phyloP scores from a whole-genome alignment of 139 green algal genomes.

The Prasinococcaceae sp. region DNA sequence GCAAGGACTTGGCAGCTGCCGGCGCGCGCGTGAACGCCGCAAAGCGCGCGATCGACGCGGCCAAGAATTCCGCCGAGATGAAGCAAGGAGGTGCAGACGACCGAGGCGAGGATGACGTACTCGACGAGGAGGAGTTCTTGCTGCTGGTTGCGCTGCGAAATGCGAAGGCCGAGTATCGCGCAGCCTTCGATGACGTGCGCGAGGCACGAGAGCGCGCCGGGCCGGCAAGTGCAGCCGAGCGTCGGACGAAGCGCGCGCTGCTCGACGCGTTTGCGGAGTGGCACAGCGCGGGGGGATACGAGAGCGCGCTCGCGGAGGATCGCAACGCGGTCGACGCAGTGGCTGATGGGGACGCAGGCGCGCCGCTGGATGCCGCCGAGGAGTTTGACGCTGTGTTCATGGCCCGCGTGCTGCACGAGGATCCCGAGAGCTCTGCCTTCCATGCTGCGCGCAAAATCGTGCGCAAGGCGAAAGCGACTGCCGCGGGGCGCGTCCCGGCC shows the following conservation, averaged over 20 bases:
- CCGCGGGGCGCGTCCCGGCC: neutral
- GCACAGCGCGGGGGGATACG: constrained; percentile 3
- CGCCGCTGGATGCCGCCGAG: constrained; percentile 36
- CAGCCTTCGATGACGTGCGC: constrained; percentile 1
- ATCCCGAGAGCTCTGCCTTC: constrained; percentile 38
- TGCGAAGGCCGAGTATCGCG: constrained; percentile 13
- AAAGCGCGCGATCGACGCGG: neutral
- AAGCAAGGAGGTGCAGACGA: neutral
- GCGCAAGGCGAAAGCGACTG: neutral
- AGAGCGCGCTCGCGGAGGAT: neutral
- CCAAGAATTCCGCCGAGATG: neutral
- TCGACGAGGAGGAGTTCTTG: neutral
- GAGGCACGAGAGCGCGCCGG: constrained; percentile 4
- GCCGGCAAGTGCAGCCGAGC: neutral
- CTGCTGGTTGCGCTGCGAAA: constrained; percentile 17
- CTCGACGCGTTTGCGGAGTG: constrained; percentile 44
- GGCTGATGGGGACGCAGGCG: constrained; percentile 6
- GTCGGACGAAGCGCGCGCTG: constrained; percentile 31
- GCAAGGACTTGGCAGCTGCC: too few relatives aligned
- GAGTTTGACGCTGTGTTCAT: constrained; percentile 48
- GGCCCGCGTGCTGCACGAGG: constrained; percentile 20
- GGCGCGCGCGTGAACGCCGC: neutral
- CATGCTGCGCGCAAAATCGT: constrained; percentile 1
- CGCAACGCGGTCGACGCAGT: too few relatives aligned
- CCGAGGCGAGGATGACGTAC: neutral